Evolutionary conservation across 139 green algal species (phyloP).

Genomic region (Micractinium sp.): DNA sequence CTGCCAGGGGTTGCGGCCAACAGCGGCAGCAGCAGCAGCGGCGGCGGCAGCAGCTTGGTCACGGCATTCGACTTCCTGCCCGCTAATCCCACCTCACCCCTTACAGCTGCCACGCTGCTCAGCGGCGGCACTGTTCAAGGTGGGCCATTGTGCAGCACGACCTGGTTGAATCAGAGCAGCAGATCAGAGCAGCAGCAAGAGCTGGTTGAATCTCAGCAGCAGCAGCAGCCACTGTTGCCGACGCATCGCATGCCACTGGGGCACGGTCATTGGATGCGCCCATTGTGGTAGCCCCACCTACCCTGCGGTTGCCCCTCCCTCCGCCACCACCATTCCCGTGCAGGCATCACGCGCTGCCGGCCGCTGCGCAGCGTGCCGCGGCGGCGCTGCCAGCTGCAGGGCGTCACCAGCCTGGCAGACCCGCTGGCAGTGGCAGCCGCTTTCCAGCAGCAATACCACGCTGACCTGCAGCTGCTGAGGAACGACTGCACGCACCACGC

Average conservation of each 20-base stretch:
- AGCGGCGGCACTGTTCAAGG: slow-evolving; percentile 25
- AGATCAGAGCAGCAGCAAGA: neutral
- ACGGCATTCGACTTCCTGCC: slow-evolving; percentile 46
- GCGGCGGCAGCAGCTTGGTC: neutral
- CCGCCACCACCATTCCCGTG: neutral
- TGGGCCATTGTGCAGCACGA: neutral
- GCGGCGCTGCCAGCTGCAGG: neutral
- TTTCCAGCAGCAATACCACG: slow-evolving; percentile 23
- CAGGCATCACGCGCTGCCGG: slow-evolving; percentile 1
- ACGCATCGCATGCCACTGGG: no score
- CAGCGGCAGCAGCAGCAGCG: neutral
- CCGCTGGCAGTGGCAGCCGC: neutral
- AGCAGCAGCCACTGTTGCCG: neutral
- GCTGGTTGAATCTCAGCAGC: neutral
- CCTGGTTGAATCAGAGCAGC: neutral
- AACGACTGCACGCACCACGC: slow-evolving; percentile 43
- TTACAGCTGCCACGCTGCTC: slow-evolving; percentile 27
- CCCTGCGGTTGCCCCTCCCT: neutral
- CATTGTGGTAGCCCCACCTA: no score
- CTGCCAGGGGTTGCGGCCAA: no score
- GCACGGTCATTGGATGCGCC: no score
- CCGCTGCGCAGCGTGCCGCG: neutral
- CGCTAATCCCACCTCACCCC: neutral
- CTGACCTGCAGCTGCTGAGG: slow-evolving; percentile 7
- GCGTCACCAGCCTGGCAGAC: slow-evolving; percentile 5